Evolutionary conservation across 768 basidiomycete genomes (phyloP).

Genomic region (Lentinula detonsa): DNA sequence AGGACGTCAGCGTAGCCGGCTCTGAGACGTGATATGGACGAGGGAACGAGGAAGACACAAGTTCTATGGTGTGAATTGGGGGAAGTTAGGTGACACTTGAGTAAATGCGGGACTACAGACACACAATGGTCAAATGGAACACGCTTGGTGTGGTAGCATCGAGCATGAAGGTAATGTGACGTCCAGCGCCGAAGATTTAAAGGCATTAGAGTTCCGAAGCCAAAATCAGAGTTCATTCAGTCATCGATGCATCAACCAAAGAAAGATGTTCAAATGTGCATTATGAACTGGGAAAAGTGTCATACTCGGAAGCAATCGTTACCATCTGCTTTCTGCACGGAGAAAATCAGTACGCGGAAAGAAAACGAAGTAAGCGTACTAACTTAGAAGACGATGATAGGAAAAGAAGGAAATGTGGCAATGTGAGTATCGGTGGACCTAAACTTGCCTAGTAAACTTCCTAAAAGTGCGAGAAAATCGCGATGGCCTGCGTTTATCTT

Average conservation of each 20-base stretch:
- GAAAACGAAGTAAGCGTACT: neutral
- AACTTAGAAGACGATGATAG: neutral
- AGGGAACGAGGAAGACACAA: neutral
- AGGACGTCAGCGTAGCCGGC: constrained; percentile 1
- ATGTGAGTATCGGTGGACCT: constrained; percentile 3
- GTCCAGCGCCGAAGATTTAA: neutral
- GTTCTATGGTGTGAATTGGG: neutral
- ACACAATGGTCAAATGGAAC: neutral
- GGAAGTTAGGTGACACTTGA: neutral
- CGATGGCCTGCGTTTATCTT: constrained; percentile 17
- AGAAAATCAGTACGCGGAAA: neutral
- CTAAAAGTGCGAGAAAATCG: constrained; percentile 25
- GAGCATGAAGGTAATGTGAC: constrained; percentile 4
- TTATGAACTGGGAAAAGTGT: neutral
- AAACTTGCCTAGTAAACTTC: neutral
- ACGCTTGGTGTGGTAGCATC: neutral
- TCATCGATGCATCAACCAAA: neutral
- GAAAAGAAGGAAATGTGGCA: neutral
- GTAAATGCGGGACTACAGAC: constrained; percentile 3
- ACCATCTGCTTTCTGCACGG: neutral
- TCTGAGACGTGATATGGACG: neutral
- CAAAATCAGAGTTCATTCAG: neutral
- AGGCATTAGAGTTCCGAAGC: neutral
- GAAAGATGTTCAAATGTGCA: neutral
- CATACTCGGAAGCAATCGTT: neutral